phyloP scores from a whole-genome alignment of 2,329 filamentous ascomycete genomes.

The Rugonectria rugulosa region DNA sequence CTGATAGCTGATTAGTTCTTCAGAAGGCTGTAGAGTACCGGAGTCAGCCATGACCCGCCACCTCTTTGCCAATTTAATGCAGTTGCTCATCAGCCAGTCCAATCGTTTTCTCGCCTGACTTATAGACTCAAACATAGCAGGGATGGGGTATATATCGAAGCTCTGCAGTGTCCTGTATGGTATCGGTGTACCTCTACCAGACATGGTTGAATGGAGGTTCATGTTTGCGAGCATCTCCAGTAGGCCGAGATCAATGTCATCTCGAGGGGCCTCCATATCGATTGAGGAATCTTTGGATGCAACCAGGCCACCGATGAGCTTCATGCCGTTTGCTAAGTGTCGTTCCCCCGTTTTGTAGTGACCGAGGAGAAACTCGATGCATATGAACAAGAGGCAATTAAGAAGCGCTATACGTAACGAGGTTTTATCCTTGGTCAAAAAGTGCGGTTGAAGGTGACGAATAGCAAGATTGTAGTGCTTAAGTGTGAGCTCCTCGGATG shows the following conservation, averaged over 20 bases:
- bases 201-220: too few relatives aligned
- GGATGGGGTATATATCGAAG: too few relatives aligned
- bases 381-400: slow-evolving; percentile 48
- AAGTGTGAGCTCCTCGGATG: slow-evolving; percentile 35
- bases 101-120: slow-evolving; percentile 28
- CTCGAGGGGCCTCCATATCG: slow-evolving; percentile 2
- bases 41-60: too few relatives aligned
- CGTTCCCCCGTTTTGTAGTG: slow-evolving; percentile 45
- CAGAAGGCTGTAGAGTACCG: too few relatives aligned
- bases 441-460: slow-evolving; percentile 42
- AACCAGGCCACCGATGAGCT: slow-evolving; percentile 47
- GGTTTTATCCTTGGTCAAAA: slow-evolving; percentile 29
- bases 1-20: background rate
- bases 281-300: too few relatives aligned
- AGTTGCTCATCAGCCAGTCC: slow-evolving; percentile 29
- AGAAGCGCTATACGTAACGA: slow-evolving; percentile 48
- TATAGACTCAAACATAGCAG: background rate
- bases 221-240: too few relatives aligned
- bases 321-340: slow-evolving; percentile 53
- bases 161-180: too few relatives aligned
- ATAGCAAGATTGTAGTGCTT: slow-evolving; percentile 50
- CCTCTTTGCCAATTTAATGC: slow-evolving; percentile 25
- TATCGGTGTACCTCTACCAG: too few relatives aligned
- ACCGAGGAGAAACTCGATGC: slow-evolving; percentile 46
- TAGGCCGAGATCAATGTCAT: too few relatives aligned